Conservation (phyloP, 2,329 filamentous ascomycete species). For the Diaporthe citrichinensis region DNA sequence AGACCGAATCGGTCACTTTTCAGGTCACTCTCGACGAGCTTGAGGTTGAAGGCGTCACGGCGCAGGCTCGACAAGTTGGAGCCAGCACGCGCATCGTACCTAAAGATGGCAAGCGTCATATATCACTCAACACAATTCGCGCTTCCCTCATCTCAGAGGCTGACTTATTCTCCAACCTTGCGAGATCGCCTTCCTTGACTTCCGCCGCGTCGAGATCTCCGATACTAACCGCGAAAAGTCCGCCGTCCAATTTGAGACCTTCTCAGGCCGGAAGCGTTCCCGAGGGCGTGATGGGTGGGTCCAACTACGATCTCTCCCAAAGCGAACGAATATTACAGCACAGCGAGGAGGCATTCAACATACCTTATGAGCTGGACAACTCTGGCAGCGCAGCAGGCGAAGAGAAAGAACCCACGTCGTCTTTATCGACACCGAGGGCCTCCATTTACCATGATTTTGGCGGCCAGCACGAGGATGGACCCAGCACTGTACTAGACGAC, state of each 20-base stretch:
- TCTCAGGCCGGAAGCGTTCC: constrained; percentile 42
- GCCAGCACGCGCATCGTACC: constrained; percentile 56
- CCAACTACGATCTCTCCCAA: constrained; percentile 50
- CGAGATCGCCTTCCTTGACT: constrained; percentile 69
- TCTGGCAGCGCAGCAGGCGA: constrained; percentile 53
- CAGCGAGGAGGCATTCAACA: constrained; percentile 69
- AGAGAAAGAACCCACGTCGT: constrained; percentile 50
- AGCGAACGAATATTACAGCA: constrained; percentile 58
- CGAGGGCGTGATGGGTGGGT: constrained; percentile 50
- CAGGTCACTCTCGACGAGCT: constrained; percentile 76
- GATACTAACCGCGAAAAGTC: constrained; percentile 49
- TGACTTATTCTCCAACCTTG: constrained; percentile 73
- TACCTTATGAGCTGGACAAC: constrained; percentile 66
- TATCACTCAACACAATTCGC: constrained; percentile 74
- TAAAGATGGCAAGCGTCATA: constrained; percentile 75
- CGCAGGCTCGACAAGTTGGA: constrained; percentile 50
- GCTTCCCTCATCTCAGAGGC: constrained; percentile 78
- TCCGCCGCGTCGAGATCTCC: constrained; percentile 66
- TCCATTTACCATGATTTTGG: constrained; percentile 59
- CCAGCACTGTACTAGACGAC: constrained; percentile 41
- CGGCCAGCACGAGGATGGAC: constrained; percentile 9
- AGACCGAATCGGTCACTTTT: constrained; percentile 71
- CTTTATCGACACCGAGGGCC: constrained; percentile 67
- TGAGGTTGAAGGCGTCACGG: constrained; percentile 76
- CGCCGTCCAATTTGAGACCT: constrained; percentile 46